Evolutionary conservation across 371 early-diverging fungal species (phyloP).

Genomic region (Rhizopus arrhizus): DNA sequence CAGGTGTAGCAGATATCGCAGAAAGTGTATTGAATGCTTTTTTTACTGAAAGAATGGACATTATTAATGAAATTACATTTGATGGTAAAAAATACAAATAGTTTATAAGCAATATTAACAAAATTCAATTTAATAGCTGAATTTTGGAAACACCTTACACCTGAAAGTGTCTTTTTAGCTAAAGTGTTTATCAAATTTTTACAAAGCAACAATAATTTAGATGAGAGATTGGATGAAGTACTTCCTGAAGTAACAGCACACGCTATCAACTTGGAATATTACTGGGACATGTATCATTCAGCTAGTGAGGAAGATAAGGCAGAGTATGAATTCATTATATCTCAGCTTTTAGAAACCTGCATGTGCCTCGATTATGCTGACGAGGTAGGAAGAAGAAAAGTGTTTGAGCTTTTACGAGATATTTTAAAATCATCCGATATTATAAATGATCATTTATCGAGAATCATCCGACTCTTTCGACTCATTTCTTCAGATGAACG

Average conservation of each 20-base stretch:
- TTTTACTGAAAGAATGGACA: constrained; percentile 66
- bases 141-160: constrained; percentile 78
- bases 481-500: constrained; percentile 76
- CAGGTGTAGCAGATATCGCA: constrained; percentile 68
- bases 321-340: constrained; percentile 74
- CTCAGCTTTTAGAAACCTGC: constrained; percentile 76
- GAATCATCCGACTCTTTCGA: constrained; percentile 71
- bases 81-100: constrained; percentile 44
- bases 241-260: constrained; percentile 76
- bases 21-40: constrained; percentile 70
- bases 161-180: constrained; percentile 78
- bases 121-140: constrained; percentile 41
- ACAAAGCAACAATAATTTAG: constrained; percentile 51
- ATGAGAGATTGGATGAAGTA: constrained; percentile 65
- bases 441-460: constrained; percentile 70
- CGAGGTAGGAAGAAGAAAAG: constrained; percentile 82
- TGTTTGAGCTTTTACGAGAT: constrained; percentile 78
- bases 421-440: constrained; percentile 72
- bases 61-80: constrained; percentile 60
- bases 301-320: neutral
- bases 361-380: constrained; percentile 82
- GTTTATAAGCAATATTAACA: too few species aligned
- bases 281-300: constrained; percentile 56
- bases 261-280: constrained; percentile 70
- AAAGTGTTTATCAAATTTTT: constrained; percentile 63